Evolutionary conservation across 306 rosid genomes (phyloP).

Genomic region (Ochetophila trinervis): DNA sequence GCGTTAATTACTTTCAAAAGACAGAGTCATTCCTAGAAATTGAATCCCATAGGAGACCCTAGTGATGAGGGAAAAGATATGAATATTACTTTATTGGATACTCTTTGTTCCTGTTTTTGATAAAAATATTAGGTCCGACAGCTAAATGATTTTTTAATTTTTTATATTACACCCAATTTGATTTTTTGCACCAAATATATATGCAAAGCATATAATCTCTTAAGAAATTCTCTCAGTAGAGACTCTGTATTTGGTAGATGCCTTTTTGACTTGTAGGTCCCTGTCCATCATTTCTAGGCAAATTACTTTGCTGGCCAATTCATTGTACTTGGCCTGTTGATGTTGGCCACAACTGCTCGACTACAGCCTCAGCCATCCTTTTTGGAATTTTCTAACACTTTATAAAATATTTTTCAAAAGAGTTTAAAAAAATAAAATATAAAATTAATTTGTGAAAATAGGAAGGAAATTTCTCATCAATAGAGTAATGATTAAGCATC

Average conservation of each 20-base stretch:
- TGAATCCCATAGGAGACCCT: neutral
- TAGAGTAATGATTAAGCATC: too few relatives aligned
- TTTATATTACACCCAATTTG: neutral
- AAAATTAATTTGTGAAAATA: too few relatives aligned
- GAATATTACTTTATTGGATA: neutral
- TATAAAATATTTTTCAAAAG: too few relatives aligned
- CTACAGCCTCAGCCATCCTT: too few relatives aligned
- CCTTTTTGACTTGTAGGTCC: neutral
- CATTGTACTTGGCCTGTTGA: neutral
- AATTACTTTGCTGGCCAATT: neutral
- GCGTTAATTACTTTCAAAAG: neutral
- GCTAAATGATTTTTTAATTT: slow-evolving; percentile 4
- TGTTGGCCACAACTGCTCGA: too few relatives aligned
- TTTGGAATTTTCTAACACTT: too few relatives aligned
- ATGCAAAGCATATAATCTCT: neutral
- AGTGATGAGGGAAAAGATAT: neutral
- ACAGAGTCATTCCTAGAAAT: slow-evolving; percentile 9
- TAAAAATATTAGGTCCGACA: slow-evolving; percentile 3
- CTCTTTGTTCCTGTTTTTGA: neutral
- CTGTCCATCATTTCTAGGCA: too few relatives aligned
- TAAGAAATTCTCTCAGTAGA: neutral
- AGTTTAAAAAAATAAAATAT: too few relatives aligned
- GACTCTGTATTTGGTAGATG: neutral
- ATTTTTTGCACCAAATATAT: neutral
- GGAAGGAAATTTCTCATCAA: too few relatives aligned